A percentile compares a stretch with the other conserved stretches of the same genome.
Evolutionary conservation across 345 rosid species (phyloP).

Genomic region (Citrus trifoliata): DNA sequence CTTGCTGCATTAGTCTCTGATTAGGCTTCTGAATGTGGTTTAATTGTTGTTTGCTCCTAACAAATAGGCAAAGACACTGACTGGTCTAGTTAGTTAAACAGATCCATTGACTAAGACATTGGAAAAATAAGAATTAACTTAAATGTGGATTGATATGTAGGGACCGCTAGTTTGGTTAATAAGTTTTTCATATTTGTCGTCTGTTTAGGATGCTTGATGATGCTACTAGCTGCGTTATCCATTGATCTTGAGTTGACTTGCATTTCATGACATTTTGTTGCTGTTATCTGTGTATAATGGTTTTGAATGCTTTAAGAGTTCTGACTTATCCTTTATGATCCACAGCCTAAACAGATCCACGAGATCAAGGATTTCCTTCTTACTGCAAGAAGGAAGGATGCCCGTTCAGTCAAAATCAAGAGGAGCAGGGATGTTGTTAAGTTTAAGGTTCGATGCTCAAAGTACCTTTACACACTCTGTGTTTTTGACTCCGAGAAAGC

Average conservation of each 20-base stretch:
- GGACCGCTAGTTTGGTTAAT: not conserved
- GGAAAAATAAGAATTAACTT: not conserved
- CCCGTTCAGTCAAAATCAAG: slow-evolving; percentile 66
- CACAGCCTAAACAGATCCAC: slow-evolving; percentile 62
- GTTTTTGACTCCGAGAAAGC: slow-evolving; percentile 64
- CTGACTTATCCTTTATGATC: not conserved
- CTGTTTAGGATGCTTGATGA: not conserved
- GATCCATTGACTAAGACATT: not conserved
- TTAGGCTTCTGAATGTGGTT: not conserved
- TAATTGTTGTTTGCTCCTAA: not conserved
- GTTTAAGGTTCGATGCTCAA: slow-evolving; percentile 69
- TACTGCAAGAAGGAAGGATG: slow-evolving; percentile 72
- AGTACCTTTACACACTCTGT: slow-evolving; percentile 61
- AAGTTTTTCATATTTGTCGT: not conserved
- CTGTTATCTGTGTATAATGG: not conserved
- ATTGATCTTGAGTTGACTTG: not conserved
- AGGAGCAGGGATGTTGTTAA: slow-evolving; percentile 59
- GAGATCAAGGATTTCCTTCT: slow-evolving; percentile 70
- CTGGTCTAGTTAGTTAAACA: not conserved
- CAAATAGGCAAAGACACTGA: not conserved
- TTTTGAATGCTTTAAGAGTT: not conserved
- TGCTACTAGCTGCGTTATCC: not conserved
- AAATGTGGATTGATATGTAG: not conserved
- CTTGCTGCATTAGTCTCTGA: too few relatives aligned
- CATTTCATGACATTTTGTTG: not conserved